Evolutionary conservation across 805 yeast genomes (phyloP).

Genomic region (Saccharomycopsis guyanensis): DNA sequence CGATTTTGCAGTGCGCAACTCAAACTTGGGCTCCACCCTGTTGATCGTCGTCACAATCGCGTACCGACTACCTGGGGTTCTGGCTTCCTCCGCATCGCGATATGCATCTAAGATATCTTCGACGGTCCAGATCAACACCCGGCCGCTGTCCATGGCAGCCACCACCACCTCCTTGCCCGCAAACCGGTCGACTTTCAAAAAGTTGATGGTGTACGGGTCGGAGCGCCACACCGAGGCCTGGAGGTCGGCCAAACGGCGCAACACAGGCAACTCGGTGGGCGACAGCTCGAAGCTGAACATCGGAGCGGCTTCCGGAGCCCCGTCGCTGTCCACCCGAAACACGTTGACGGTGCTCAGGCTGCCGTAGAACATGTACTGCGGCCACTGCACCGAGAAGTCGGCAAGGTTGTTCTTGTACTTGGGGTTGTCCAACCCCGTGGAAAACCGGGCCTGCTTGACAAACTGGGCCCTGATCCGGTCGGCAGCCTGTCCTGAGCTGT

Average conservation of each 20-base stretch:
- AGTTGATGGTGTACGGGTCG: constrained; percentile 51
- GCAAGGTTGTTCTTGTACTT: constrained; percentile 23
- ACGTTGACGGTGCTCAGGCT: constrained; percentile 31
- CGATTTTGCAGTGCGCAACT: constrained; percentile 35
- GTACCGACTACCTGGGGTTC: no score
- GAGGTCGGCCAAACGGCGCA: constrained; percentile 26
- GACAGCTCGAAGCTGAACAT: constrained; percentile 33
- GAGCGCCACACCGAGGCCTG: constrained; percentile 43
- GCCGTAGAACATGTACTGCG: constrained; percentile 29
- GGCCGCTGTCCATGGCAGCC: constrained; percentile 50
- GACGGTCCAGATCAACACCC: constrained; percentile 34
- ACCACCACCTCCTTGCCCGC: constrained; percentile 36
- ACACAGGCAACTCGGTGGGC: constrained; percentile 34
- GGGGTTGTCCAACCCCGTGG: constrained; percentile 7
- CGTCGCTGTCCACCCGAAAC: constrained; percentile 29
- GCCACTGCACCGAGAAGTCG: constrained; percentile 9
- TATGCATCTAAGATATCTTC: constrained; percentile 26
- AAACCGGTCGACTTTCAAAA: constrained; percentile 34
- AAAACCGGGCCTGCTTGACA: not conserved
- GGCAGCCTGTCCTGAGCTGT: not conserved
- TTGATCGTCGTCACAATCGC: constrained; percentile 1
- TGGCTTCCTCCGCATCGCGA: not conserved
- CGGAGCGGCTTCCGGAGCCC: constrained; percentile 26
- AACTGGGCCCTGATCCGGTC: not conserved
- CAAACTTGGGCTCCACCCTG: constrained; percentile 26